phyloP scores from a whole-genome alignment of 306 rosid genomes.

The Canavalia gladiata region DNA sequence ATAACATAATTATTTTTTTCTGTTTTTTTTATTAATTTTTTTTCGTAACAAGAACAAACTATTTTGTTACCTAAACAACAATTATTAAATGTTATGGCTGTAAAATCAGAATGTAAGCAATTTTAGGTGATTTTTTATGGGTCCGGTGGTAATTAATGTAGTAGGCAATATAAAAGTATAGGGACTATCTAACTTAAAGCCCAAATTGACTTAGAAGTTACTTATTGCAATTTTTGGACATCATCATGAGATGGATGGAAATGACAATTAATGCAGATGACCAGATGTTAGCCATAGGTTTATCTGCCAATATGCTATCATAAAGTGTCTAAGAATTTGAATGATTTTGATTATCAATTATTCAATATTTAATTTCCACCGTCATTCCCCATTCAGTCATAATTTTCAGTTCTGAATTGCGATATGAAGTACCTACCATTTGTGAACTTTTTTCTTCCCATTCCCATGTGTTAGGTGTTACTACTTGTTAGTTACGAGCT shows the following conservation, averaged over 20 bases:
- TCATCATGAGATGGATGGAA: slow-evolving; percentile 34
- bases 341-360: background rate
- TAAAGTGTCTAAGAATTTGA: slow-evolving; percentile 6
- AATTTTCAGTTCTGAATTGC: slow-evolving; percentile 13
- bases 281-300: background rate
- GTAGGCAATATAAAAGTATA: background rate
- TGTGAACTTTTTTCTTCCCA: slow-evolving; percentile 22
- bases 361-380: background rate
- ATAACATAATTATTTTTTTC: no score
- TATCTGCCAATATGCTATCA: slow-evolving; percentile 7
- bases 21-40: no score
- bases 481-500: background rate
- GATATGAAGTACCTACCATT: background rate
- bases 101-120: slow-evolving; percentile 4
- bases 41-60: background rate
- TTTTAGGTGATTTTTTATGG: background rate
- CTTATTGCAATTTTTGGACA: slow-evolving; percentile 34
- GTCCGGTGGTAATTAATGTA: background rate
- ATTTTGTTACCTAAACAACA: background rate
- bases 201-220: slow-evolving; percentile 3
- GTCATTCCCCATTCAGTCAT: background rate
- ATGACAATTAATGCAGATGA: background rate
- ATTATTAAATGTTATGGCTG: background rate
- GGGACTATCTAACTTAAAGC: slow-evolving; percentile 22
- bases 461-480: slow-evolving; percentile 6